Base-by-base conservation (phyloP, 78 protist genomes). In the Trichosphaerium sp. region DNA sequence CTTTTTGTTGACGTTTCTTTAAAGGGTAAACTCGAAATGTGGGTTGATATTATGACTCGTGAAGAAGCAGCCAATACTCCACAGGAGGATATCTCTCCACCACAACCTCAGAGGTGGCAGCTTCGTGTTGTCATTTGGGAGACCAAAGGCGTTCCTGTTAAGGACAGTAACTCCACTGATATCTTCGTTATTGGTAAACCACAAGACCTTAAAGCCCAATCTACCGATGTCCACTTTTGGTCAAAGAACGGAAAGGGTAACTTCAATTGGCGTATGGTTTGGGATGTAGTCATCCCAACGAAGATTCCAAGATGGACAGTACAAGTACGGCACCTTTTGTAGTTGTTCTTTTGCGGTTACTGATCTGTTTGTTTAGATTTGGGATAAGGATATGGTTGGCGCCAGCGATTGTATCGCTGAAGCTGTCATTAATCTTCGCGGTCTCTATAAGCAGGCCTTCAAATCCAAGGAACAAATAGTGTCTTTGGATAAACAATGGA, bases 41-140 rank as follows among this genome's bases (percentile, higher is more conserved):
- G 73, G 73, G 29, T 68, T 10, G 73, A 68, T 38, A 58, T 68
- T 47, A 55, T 68, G 69, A 65, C 69, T 2, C 42, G 3, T 23
- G 39, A 57, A 23, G 4, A 6, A 26, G 65, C 73, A 37, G 4
- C 28, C 25, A 12, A 5, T 43, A 8, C 28, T 15, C 73, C 49
- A 37, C 68, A 37, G 28, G 3, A 37, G 26, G 12, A 39, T 26
- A 55, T 68, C 49, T n/a, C 7, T 15, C 40, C 66, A 4, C 73
- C 73, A 11, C 51, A 41, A 11, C 47, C 47, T 25, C 7, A 34
- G 23, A 2, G 1, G 15, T 29, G 31, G 23, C 65, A 66, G 57
- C 47, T 68, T 15, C 51, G 73, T 29, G 44, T 3, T 15, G 5
- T n/a, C 37, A 62, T 48, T 7, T 68, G 73, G 73, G n/a, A n/a